Evolutionary conservation across 768 basidiomycete species (phyloP).

Genomic region (Bullera alba): DNA sequence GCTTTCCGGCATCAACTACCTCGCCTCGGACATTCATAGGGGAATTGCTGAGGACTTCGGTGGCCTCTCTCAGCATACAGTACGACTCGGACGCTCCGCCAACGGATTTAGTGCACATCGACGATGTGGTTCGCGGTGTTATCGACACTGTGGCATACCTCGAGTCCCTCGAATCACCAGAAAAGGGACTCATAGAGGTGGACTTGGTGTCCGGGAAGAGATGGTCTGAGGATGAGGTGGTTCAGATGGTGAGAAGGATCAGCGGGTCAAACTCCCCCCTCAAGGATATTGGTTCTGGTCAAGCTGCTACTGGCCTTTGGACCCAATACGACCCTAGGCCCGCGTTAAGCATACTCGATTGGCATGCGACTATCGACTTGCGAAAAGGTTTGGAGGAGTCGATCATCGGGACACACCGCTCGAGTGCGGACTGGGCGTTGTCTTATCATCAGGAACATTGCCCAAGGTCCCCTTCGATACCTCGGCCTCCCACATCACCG

Average conservation of each 20-base stretch:
- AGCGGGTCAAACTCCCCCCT: slow-evolving; percentile 37
- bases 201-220: slow-evolving; percentile 36
- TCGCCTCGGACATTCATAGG: slow-evolving; percentile 36
- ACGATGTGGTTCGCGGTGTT: slow-evolving; percentile 40
- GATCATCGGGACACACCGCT: slow-evolving; percentile 14
- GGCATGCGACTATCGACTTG: slow-evolving; percentile 26
- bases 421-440: slow-evolving; percentile 22
- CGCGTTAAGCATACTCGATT: slow-evolving; percentile 21
- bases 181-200: slow-evolving; percentile 15
- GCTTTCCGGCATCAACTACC: slow-evolving; percentile 13
- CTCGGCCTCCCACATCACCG: slow-evolving; percentile 4
- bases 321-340: background rate
- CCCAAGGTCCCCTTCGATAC: slow-evolving; percentile 11
- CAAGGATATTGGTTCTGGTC: slow-evolving; percentile 22
- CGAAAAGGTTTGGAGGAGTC: slow-evolving; percentile 30
- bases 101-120: slow-evolving; percentile 34
- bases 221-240: slow-evolving; percentile 25
- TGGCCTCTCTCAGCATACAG: slow-evolving; percentile 40
- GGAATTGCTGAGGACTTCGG: slow-evolving; percentile 28
- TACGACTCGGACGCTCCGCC: slow-evolving; percentile 25
- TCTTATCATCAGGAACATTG: slow-evolving; percentile 22
- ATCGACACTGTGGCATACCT: too few species aligned
- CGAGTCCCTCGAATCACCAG: too few species aligned
- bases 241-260: slow-evolving; percentile 28
- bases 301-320: background rate